Evolutionary conservation across 1,139 yeast genomes (phyloP).

Genomic region (Pneumocystis jirovecii): DNA sequence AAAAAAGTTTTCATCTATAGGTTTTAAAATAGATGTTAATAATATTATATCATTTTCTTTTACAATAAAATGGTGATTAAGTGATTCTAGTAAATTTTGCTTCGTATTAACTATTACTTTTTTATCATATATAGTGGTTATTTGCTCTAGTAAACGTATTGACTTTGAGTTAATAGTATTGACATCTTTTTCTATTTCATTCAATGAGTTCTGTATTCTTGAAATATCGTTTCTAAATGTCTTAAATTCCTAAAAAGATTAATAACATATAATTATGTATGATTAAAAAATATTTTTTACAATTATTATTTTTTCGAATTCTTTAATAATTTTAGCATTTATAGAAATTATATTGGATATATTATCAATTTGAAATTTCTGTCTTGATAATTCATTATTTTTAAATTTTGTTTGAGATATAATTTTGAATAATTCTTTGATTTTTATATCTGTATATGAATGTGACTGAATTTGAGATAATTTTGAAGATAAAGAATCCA

Average conservation of each 20-base stretch:
- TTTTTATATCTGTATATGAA: neutral
- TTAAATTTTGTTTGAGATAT: neutral
- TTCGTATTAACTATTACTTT: constrained; percentile 25
- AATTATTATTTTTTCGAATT: constrained; percentile 1
- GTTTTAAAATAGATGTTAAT: constrained; percentile 20
- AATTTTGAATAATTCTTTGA: neutral
- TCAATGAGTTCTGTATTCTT: neutral
- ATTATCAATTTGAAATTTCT: neutral
- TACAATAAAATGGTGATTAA: constrained; percentile 52
- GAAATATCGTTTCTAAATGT: neutral
- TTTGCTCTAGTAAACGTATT: neutral
- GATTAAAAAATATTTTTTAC: neutral
- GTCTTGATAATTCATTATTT: neutral
- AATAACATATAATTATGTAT: neutral
- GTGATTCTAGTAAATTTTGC: constrained; percentile 40
- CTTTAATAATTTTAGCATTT: neutral
- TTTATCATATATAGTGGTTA: neutral
- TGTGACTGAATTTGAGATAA: neutral
- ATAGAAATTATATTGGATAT: neutral
- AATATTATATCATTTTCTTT: constrained; percentile 47
- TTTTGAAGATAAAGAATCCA: neutral
- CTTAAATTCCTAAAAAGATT: neutral
- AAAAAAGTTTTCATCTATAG: constrained; percentile 46
- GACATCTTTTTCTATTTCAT: neutral
- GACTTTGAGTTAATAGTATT: neutral